Conservation (phyloP, 73 alveolate genomes). For the Tetrahymena elliotti region DNA sequence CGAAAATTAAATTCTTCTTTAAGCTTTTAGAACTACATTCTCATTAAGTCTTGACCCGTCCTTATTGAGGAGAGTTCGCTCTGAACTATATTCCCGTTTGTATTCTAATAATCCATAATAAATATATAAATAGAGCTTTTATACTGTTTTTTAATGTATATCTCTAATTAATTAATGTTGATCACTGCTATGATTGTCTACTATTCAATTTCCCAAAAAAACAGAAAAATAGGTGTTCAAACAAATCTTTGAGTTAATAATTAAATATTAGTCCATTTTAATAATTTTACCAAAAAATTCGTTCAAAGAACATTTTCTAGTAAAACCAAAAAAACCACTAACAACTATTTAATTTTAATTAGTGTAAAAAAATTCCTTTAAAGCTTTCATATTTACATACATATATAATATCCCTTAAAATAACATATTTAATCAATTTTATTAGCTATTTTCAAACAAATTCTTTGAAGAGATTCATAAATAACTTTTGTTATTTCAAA, state of each 20-base stretch:
- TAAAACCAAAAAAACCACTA: background rate
- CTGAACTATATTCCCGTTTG: background rate
- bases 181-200: background rate
- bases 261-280: background rate
- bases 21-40: background rate
- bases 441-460: no score
- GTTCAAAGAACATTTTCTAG: background rate
- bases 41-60: background rate
- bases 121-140: background rate
- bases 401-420: no score
- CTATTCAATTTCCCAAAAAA: background rate
- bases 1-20: background rate
- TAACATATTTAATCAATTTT: no score
- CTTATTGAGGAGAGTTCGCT: background rate
- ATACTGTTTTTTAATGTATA: background rate
- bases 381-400: no score
- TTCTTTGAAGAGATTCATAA: no score
- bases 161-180: background rate
- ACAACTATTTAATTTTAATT: background rate
- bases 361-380: no score
- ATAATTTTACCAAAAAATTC: background rate
- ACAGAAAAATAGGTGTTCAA: background rate
- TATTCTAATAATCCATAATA: background rate
- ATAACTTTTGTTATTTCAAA: no score
- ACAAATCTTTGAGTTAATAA: background rate